Base-by-base conservation (phyloP, 2,329 filamentous ascomycete species). In the Scedosporium minutisporum region DNA sequence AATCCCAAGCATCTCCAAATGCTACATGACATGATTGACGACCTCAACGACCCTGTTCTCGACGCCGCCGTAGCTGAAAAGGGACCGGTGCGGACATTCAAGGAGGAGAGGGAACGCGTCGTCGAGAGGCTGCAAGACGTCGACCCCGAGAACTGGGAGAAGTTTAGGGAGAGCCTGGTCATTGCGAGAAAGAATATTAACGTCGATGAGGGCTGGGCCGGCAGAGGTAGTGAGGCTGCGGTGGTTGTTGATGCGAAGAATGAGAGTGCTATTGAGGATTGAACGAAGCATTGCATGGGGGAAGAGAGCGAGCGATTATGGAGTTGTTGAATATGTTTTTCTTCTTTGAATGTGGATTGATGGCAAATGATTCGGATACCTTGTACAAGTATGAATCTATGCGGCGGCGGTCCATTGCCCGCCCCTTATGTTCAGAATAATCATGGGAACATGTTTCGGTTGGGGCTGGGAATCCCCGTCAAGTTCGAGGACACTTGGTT, bases 71-170 rank as follows among this genome's bases (percentile, higher is more conserved):
- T 84, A 3, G 76, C 80, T 61, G 77, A 81, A 51, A 81, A 83
- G 67, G 87, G 88, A 0, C 81, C 82, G 60, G 78, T 89, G 12
- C 76, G 78, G 62, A 82, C 85, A 0, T 86, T 91, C 66, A 80
- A 83, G 67, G 82, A 87, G 69, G 73, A 86, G 65, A 77, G 75
- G 63, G 79, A 81, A 16, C 70, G 80, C 61, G 76, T 86, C 21
- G 71, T 81, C 48, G 74, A 76, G 64, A 69, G 73, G 59, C 69
- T 87, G 66, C 78, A 83, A 18, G 83, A 83, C 4, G 80, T 82
- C 29, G 89, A 91, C 66, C 85, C 86, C 0, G 83, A 86, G 65
- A 81, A 88, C 71, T 84, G 89, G 82, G 80, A 82, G 59, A 74
- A 75, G 6, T 84, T 92, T 69, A 79, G 82, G 25, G 84, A 88